Evolutionary conservation across 768 basidiomycete genomes (phyloP).

Genomic region (Macrolepiota fuliginosa): DNA sequence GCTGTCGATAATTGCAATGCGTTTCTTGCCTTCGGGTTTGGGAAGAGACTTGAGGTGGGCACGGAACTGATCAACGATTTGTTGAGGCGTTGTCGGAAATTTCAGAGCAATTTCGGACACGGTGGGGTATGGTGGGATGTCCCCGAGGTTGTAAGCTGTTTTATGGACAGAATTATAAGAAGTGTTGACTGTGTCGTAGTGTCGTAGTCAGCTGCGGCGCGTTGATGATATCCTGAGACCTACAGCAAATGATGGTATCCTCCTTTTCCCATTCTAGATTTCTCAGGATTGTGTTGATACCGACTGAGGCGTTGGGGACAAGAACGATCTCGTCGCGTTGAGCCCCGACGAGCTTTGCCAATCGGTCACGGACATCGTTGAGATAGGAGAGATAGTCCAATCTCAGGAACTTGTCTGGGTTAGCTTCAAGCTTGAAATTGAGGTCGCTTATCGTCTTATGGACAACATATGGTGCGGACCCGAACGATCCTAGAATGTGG

Average conservation of each 20-base stretch:
- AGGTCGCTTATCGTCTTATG: slow-evolving; percentile 40
- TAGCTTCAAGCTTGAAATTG: slow-evolving; percentile 42
- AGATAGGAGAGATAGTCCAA: slow-evolving; percentile 33
- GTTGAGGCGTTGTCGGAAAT: slow-evolving; percentile 55
- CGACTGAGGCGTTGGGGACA: slow-evolving; percentile 61
- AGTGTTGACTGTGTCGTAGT: slow-evolving; percentile 30
- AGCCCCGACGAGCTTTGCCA: slow-evolving; percentile 52
- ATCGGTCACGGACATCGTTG: slow-evolving; percentile 35
- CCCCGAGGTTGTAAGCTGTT: slow-evolving; percentile 51
- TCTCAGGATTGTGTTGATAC: slow-evolving; percentile 61
- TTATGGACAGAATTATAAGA: slow-evolving; percentile 53
- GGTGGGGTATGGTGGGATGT: slow-evolving; percentile 52
- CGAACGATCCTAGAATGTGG: slow-evolving; percentile 49
- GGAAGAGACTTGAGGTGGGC: slow-evolving; percentile 23
- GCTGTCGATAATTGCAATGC: slow-evolving; percentile 64
- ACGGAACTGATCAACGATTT: slow-evolving; percentile 52
- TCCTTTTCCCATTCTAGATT: slow-evolving; percentile 68
- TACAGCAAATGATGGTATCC: slow-evolving; percentile 66
- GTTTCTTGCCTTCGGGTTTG: slow-evolving; percentile 40
- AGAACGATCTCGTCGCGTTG: slow-evolving; percentile 56
- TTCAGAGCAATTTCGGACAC: slow-evolving; percentile 45
- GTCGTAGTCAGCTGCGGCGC: no score
- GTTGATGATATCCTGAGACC: slow-evolving; percentile 23
- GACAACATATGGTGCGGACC: slow-evolving; percentile 54
- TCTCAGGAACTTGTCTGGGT: slow-evolving; percentile 56